Conservation (phyloP, 2,329 filamentous ascomycete genomes). For the Neofusicoccum kwambonambiense region DNA sequence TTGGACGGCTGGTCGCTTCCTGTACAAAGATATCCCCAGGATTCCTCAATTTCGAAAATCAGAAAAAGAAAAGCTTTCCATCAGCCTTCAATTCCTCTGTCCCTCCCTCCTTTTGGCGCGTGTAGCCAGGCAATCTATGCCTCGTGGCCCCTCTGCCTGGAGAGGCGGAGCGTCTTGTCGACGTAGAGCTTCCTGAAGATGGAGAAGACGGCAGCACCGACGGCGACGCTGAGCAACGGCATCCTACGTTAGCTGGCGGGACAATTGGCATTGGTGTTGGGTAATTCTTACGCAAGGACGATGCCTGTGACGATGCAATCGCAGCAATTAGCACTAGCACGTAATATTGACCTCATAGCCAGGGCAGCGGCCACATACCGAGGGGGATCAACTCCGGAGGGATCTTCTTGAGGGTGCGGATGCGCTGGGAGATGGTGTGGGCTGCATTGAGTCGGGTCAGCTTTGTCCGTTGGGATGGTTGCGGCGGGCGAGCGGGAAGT, state of each 20-base stretch:
- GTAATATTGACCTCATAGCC: constrained; percentile 4
- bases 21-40: constrained; percentile 16
- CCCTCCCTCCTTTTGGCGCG: neutral
- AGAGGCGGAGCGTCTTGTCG: constrained; percentile 90
- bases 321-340: constrained; percentile 23
- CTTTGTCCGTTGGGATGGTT: neutral
- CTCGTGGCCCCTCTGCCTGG: constrained; percentile 57
- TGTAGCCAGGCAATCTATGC: constrained; percentile 21
- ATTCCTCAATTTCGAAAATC: constrained; percentile 19
- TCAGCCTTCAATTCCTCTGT: neutral
- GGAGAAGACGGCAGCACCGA: constrained; percentile 80
- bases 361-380: constrained; percentile 59
- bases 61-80: neutral
- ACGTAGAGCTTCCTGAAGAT: constrained; percentile 75
- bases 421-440: constrained; percentile 93
- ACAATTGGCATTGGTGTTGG: neutral
- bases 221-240: constrained; percentile 53
- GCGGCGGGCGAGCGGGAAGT: neutral
- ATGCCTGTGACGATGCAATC: constrained; percentile 57
- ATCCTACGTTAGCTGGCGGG: constrained; percentile 17
- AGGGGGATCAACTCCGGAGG: constrained; percentile 93
- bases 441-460: constrained; percentile 52
- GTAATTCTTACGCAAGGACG: constrained; percentile 71
- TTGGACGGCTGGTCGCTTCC: constrained; percentile 18
- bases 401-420: constrained; percentile 84